Evolutionary conservation across 164 flowering plant species (phyloP).

Genomic region (Chloranthus sessilifolius): DNA sequence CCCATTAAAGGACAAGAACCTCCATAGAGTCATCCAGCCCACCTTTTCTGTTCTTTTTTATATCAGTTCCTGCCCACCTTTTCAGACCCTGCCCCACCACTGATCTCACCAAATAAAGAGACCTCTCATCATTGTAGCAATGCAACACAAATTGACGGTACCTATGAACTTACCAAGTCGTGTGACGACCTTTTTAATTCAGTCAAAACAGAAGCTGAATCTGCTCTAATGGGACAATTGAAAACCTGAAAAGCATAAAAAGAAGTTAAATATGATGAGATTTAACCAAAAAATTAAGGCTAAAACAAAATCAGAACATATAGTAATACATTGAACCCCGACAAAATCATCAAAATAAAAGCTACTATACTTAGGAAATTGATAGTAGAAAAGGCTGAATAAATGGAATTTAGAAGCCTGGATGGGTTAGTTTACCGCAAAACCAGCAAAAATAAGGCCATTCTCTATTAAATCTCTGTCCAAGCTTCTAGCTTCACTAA

Average conservation of each 20-base stretch:
- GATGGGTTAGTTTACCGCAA: constrained; percentile 50
- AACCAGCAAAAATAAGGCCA: constrained; percentile 88
- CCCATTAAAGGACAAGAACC: too few relatives aligned
- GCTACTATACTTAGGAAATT: neutral
- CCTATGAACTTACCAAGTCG: constrained; percentile 86
- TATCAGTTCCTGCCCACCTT: too few relatives aligned
- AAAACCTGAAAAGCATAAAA: constrained; percentile 59
- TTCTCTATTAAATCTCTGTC: constrained; percentile 82
- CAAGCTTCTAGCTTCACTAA: constrained; percentile 90
- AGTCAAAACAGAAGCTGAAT: constrained; percentile 72
- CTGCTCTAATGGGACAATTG: constrained; percentile 85
- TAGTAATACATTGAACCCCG: too few relatives aligned
- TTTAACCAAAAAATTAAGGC: neutral
- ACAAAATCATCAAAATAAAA: neutral
- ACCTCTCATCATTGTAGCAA: too few relatives aligned
- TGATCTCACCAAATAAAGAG: too few relatives aligned
- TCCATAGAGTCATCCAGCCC: too few relatives aligned
- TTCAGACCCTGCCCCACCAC: too few relatives aligned
- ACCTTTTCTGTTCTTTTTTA: too few relatives aligned
- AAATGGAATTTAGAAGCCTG: neutral
- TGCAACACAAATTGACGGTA: too few relatives aligned
- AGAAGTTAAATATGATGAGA: neutral
- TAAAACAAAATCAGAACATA: neutral
- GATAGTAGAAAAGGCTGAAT: neutral
- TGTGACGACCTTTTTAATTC: constrained; percentile 86